Evolutionary conservation across 768 basidiomycete species (phyloP).

Genomic region (Exidia glandulosa): DNA sequence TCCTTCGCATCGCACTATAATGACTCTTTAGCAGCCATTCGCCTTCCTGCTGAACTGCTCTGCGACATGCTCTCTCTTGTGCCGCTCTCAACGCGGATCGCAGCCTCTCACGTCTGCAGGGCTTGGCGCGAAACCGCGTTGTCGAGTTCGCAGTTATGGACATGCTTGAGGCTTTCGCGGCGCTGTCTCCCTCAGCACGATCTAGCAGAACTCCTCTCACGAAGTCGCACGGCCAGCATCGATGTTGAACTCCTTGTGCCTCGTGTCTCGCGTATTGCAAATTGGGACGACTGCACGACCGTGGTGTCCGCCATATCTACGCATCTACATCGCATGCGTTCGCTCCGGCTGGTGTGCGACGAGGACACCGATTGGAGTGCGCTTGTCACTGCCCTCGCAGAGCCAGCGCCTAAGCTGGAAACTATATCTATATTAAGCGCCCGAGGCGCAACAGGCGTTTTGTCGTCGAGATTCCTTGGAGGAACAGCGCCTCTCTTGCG

Average conservation of each 20-base stretch:
- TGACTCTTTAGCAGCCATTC: not conserved
- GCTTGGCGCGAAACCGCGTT: not conserved
- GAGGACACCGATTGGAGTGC: not conserved
- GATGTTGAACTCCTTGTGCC: not conserved
- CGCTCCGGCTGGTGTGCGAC: not conserved
- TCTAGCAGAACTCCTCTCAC: not conserved
- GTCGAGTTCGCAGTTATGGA: not conserved
- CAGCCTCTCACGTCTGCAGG: not conserved
- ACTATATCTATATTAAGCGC: not conserved
- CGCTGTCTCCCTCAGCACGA: not conserved
- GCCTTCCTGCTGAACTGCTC: not conserved
- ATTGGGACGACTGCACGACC: not conserved
- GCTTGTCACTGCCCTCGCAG: not conserved
- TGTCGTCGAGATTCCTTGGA: not conserved
- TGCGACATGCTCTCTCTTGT: not conserved
- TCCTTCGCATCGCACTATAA: not conserved
- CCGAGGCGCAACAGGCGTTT: not conserved
- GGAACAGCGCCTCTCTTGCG: not conserved
- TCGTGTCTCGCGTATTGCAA: not conserved
- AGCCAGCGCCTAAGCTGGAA: not conserved
- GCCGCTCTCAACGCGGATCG: not conserved
- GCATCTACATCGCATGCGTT: not conserved
- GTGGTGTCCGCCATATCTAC: not conserved
- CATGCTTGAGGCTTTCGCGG: not conserved
- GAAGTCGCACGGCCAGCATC: not conserved